Percentiles rank a stretch among this genome's conserved stretches.
phyloP scores from a whole-genome alignment of 2,329 filamentous ascomycete species.

The Clarireedia monteithiana region DNA sequence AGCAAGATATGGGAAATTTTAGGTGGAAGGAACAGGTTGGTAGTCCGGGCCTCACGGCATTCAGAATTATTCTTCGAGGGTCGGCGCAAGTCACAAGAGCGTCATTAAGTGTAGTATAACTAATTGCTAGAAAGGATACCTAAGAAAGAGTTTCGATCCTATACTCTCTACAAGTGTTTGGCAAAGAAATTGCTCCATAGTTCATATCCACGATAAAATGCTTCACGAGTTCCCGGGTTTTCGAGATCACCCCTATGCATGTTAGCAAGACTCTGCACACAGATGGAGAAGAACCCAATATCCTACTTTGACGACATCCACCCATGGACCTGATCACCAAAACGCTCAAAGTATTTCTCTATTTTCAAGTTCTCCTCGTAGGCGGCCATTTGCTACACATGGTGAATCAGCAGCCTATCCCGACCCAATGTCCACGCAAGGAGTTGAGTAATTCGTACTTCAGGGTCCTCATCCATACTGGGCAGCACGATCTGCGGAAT shows the following conservation, averaged over 20 bases:
- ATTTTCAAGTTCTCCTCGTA: constrained; percentile 29
- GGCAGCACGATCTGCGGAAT: constrained; percentile 55
- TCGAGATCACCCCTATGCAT: not conserved
- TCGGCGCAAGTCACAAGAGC: too few relatives aligned
- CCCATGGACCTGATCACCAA: constrained; percentile 59
- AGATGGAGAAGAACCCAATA: not conserved
- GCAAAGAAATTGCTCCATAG: constrained; percentile 1
- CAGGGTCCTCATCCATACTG: constrained; percentile 50
- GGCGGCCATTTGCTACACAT: constrained; percentile 30
- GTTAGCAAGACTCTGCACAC: not conserved
- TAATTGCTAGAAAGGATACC: too few relatives aligned
- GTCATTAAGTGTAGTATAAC: too few relatives aligned
- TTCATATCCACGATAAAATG: constrained; percentile 9
- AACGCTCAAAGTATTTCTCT: constrained; percentile 56
- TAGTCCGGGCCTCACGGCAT: too few relatives aligned
- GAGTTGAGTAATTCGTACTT: constrained; percentile 19
- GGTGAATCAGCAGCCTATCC: constrained; percentile 31
- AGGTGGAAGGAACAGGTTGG: too few relatives aligned
- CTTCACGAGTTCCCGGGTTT: not conserved
- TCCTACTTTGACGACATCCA: constrained; percentile 61
- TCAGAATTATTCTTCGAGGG: too few relatives aligned
- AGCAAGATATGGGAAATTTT: not conserved
- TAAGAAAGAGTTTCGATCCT: too few relatives aligned
- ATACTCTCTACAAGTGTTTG: not conserved
- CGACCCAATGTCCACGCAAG: constrained; percentile 39